Evolutionary conservation across 169 alveolate genomes (phyloP), one percentile per base, ranked within the genome.

Genomic region (Plasmodium gaboni): DNA sequence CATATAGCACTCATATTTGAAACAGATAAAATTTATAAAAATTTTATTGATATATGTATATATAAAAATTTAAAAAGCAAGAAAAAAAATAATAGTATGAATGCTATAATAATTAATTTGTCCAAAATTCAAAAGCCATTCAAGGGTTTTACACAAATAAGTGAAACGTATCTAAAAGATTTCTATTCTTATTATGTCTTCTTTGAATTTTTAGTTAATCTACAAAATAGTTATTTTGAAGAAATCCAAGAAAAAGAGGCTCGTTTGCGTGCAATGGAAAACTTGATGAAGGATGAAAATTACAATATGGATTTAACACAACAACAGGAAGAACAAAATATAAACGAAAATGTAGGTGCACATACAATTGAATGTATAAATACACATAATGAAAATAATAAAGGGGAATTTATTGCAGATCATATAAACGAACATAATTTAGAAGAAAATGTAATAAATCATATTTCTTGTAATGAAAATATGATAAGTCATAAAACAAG

Each of bases 41-140:
- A 83, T 61, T 55, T 83, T 68, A 72, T 63, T 12, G 85, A 83
- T 44, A 72, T 83, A 22, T 83, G 91, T 46, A 83, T 83, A 68
- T 83, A 83, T 50, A 83, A 83, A 69, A 83, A 83, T 83, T 46
- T 83, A 53, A 83, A 83, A 63, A 83, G 83, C 64, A 83, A 83
- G 64, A 83, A 83, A 67, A 83, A 83, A 61, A 83, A 53, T 24
- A 83, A 83, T 13, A 83, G 83, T 59, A 55, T 83, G 59, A 83
- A 83, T 83, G 80, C 91, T n/a, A 83, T 83, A 28, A 83, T 83
- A 15, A 63, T 83, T 38, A 83, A 83, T 26, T 68, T 83, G 19
- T 83, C 85, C 51, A 83, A 83, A 46, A 55, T 83, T 17, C 85
- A 83, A 32, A 83, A 83, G 59, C 57, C 80, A 2, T 83, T 83